These are phyloP conservation scores for Hemileccinum impolitum DNA, from an alignment of 768 basidiomycete genomes.

Conservation along the genomic window DNA sequence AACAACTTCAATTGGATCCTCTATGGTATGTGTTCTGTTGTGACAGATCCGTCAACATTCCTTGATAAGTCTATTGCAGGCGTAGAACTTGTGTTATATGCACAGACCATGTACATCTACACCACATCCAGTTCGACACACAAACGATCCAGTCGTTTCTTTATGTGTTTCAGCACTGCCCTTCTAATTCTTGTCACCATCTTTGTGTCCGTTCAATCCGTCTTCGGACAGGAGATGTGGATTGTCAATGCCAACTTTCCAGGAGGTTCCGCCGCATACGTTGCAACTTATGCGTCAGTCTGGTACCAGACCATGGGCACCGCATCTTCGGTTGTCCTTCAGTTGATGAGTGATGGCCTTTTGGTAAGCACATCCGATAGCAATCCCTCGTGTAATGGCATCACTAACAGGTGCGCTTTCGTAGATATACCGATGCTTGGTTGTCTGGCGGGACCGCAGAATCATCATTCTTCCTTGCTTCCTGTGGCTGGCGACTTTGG, in stretches of 20 bases:
- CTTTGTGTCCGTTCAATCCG: conserved; percentile 16
- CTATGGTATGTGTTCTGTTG: conserved; percentile 5
- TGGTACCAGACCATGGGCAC: conserved; percentile 29
- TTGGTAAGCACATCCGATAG: conserved; percentile 23
- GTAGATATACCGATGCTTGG: conserved; percentile 35
- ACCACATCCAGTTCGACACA: background rate
- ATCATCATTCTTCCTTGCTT: conserved; percentile 10
- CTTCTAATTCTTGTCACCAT: conserved; percentile 27
- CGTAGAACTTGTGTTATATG: conserved; percentile 15
- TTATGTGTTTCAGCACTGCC: conserved; percentile 12
- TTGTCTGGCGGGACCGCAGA: conserved; percentile 27
- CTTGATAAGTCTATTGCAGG: background rate
- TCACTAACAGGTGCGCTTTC: background rate
- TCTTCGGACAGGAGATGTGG: conserved; percentile 32
- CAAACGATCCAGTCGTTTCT: background rate
- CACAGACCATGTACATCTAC: conserved; percentile 6
- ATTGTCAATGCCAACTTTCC: conserved; percentile 30
- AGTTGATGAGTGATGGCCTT: conserved; percentile 32
- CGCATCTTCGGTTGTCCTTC: conserved; percentile 22
- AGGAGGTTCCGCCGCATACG: conserved; percentile 32
- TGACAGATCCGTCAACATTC: background rate
- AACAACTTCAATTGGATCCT: conserved; percentile 13
- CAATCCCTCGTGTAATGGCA: background rate
- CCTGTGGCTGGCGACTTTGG: conserved; percentile 7
- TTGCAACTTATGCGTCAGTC: conserved; percentile 18